phyloP scores from a whole-genome alignment of 2,329 filamentous ascomycete genomes.

The Aspergillus fructus region DNA sequence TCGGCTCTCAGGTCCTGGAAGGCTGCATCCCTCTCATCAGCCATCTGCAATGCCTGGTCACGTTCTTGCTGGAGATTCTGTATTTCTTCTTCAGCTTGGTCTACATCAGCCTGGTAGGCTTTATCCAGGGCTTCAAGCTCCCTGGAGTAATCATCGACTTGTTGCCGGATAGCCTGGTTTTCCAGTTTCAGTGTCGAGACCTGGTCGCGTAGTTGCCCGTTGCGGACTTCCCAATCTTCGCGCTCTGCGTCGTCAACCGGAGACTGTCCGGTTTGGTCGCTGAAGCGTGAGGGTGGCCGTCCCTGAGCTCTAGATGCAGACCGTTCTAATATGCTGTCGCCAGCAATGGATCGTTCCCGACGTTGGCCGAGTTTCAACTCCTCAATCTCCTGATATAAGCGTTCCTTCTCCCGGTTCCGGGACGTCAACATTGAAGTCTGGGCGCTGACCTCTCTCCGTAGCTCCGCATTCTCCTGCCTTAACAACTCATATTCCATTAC shows the following conservation, averaged over 20 bases:
- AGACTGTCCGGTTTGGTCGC: constrained; percentile 66
- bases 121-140: constrained; percentile 75
- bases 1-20: constrained; percentile 55
- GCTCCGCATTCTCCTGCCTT: constrained; percentile 86
- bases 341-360: constrained; percentile 64
- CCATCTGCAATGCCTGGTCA: constrained; percentile 76
- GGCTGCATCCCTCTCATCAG: constrained; percentile 60
- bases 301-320: constrained; percentile 82
- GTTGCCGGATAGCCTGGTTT: constrained; percentile 82
- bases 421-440: constrained; percentile 98
- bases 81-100: constrained; percentile 75
- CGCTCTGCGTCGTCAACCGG: constrained; percentile 71
- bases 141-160: constrained; percentile 74
- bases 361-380: constrained; percentile 87
- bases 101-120: constrained; percentile 76
- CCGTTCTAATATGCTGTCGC: constrained; percentile 91
- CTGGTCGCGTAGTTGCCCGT: constrained; percentile 80
- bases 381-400: constrained; percentile 94
- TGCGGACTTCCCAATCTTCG: constrained; percentile 80
- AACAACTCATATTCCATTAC: constrained; percentile 84
- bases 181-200: constrained; percentile 82
- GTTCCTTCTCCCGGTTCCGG: constrained; percentile 89
- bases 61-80: constrained; percentile 77
- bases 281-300: constrained; percentile 72
- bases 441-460: constrained; percentile 87